Conservation (phyloP, 352 stramenopile species). For the Globisporangium spinosum region DNA sequence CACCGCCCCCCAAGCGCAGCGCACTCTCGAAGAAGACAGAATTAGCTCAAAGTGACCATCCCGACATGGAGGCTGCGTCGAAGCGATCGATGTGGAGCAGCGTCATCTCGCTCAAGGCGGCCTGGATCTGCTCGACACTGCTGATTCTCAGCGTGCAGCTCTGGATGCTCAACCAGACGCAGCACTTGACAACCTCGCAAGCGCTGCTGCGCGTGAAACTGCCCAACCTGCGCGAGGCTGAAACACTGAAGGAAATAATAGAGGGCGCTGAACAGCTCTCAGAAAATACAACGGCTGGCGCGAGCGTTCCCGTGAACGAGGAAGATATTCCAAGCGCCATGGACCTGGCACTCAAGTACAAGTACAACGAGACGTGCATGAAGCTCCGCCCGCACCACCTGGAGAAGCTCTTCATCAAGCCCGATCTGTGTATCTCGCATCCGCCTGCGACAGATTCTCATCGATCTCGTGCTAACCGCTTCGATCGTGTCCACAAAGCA, state of each 20-base stretch:
- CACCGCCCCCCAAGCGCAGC: background rate
- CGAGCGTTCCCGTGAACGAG: background rate
- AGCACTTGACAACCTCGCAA: background rate
- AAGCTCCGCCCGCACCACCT: slow-evolving; percentile 15
- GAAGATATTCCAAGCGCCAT: background rate
- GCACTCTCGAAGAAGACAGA: background rate
- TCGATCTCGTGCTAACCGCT: slow-evolving; percentile 21
- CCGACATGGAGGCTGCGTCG: background rate
- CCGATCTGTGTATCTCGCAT: slow-evolving; percentile 17
- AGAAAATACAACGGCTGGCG: background rate
- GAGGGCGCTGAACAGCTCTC: background rate
- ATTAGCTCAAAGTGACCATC: background rate
- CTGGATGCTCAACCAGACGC: slow-evolving; percentile 8
- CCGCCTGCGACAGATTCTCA: slow-evolving; percentile 25
- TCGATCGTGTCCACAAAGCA: slow-evolving; percentile 19
- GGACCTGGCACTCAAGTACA: slow-evolving; percentile 6
- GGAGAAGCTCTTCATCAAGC: slow-evolving; percentile 15
- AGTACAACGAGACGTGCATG: slow-evolving; percentile 22
- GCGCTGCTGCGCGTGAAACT: slow-evolving; percentile 8
- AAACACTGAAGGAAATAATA: background rate
- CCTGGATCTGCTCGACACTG: slow-evolving; percentile 7
- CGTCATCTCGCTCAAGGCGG: background rate
- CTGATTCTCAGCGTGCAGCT: slow-evolving; percentile 4
- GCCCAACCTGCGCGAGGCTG: background rate
- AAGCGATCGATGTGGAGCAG: background rate